Percentiles rank a stretch among this genome's conserved stretches.
Evolutionary conservation across 2,329 filamentous ascomycete genomes (phyloP).

Genomic region (Verticillium isaacii): DNA sequence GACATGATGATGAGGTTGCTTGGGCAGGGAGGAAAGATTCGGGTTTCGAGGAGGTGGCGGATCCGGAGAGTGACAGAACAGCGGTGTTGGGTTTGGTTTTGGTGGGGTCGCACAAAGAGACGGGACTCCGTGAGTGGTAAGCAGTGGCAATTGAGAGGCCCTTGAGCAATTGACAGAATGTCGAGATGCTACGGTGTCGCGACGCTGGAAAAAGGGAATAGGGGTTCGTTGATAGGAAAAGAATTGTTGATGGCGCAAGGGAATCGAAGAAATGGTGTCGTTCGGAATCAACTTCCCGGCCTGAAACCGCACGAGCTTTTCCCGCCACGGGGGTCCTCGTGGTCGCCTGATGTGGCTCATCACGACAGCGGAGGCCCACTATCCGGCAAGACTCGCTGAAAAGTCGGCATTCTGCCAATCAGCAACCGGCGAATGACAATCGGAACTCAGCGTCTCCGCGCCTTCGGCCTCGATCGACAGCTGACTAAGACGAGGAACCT

Average conservation of each 20-base stretch:
- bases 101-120: not conserved
- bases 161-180: not conserved
- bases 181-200: not conserved
- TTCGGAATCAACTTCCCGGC: not conserved
- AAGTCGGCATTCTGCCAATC: not conserved
- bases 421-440: not conserved
- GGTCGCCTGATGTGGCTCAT: not conserved
- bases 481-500: not conserved
- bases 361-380: not conserved
- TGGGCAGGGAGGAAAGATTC: not conserved
- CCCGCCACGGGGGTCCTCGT: constrained; percentile 1
- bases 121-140: not conserved
- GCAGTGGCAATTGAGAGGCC: not conserved
- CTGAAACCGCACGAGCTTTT: constrained; percentile 3
- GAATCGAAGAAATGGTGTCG: not conserved
- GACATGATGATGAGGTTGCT: constrained; percentile 43
- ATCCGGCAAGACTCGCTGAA: not conserved
- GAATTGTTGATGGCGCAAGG: not conserved
- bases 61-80: not conserved
- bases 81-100: not conserved
- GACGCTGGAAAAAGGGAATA: not conserved
- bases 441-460: not conserved
- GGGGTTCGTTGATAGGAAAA: not conserved
- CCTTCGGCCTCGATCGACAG: not conserved
- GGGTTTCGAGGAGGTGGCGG: not conserved